These are phyloP conservation scores for Funneliformis geosporum DNA, from an alignment of 192 early-diverging fungal species.

Conservation along the genomic window DNA sequence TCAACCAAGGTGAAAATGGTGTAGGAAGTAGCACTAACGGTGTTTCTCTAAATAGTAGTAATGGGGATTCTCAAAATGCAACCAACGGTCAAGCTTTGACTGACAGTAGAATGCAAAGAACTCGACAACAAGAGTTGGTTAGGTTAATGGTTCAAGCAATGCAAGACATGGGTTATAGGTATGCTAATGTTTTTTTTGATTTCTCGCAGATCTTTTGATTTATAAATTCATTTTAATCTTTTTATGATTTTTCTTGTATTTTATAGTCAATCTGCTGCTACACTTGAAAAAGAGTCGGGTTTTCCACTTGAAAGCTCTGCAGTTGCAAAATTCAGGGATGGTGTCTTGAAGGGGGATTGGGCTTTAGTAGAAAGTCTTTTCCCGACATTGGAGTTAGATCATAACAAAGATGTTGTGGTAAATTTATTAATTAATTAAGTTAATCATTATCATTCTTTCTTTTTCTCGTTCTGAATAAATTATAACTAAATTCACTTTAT, in stretches of 20 bases:
- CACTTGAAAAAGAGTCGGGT: conserved; percentile 81
- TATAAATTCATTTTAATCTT: not conserved
- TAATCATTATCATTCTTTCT: not conserved
- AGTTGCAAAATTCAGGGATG: conserved; percentile 68
- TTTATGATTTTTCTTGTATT: conserved; percentile 4
- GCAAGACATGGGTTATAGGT: conserved; percentile 78
- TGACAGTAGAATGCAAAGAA: conserved; percentile 1
- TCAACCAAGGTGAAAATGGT: conserved; percentile 26
- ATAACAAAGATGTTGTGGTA: conserved; percentile 39
- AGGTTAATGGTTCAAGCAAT: conserved; percentile 88
- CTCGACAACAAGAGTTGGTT: conserved; percentile 64
- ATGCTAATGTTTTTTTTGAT: conserved; percentile 35
- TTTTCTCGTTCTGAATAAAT: not conserved
- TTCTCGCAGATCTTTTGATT: not conserved
- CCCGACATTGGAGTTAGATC: conserved; percentile 49
- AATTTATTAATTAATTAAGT: not conserved
- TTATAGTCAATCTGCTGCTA: conserved; percentile 61
- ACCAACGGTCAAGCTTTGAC: conserved; percentile 21
- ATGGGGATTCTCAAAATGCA: conserved; percentile 12
- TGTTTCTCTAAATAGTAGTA: conserved; percentile 25
- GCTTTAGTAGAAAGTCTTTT: conserved; percentile 61
- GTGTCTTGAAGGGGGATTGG: conserved; percentile 82
- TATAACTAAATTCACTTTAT: not conserved
- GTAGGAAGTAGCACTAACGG: conserved; percentile 30
- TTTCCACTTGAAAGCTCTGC: conserved; percentile 70